These are phyloP conservation scores for Aphanomyces astaci DNA, from an alignment of 352 stramenopile species.

Conservation along the genomic window DNA sequence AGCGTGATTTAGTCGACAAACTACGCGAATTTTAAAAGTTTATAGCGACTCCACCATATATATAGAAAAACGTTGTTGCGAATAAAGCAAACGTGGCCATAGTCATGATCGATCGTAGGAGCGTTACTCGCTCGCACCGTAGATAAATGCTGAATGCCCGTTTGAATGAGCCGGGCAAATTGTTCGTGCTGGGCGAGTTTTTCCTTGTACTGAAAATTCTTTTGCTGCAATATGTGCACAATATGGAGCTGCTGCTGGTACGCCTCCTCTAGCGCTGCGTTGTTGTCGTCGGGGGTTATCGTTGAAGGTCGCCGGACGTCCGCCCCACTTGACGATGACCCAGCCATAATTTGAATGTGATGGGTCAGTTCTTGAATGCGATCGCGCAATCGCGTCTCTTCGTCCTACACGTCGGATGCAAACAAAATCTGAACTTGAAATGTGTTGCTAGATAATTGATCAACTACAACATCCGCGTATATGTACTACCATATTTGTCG, in stretches of 20 bases:
- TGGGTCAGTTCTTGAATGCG: constrained; percentile 77
- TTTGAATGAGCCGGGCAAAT: constrained; percentile 79
- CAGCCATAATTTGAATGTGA: constrained; percentile 75
- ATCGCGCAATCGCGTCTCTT: constrained; percentile 69
- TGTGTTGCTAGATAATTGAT: no score
- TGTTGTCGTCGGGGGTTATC: constrained; percentile 66
- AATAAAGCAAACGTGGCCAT: no score
- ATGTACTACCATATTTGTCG: not conserved
- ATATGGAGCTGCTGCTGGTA: constrained; percentile 80
- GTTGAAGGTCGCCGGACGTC: no score
- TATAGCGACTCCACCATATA: no score
- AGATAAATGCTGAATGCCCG: constrained; percentile 37
- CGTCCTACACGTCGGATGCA: constrained; percentile 36
- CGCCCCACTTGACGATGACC: constrained; percentile 5
- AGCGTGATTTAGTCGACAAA: no score
- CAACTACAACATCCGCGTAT: no score
- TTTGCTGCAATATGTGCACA: constrained; percentile 65
- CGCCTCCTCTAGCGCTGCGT: constrained; percentile 64
- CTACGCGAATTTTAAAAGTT: no score
- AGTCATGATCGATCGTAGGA: no score
- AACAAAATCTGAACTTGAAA: no score
- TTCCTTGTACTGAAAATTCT: constrained; percentile 81
- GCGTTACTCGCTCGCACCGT: no score
- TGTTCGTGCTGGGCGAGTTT: constrained; percentile 76
- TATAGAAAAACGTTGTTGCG: no score